Evolutionary conservation across 192 early-diverging fungal species (phyloP).

Genomic region (Coemansia sp.): DNA sequence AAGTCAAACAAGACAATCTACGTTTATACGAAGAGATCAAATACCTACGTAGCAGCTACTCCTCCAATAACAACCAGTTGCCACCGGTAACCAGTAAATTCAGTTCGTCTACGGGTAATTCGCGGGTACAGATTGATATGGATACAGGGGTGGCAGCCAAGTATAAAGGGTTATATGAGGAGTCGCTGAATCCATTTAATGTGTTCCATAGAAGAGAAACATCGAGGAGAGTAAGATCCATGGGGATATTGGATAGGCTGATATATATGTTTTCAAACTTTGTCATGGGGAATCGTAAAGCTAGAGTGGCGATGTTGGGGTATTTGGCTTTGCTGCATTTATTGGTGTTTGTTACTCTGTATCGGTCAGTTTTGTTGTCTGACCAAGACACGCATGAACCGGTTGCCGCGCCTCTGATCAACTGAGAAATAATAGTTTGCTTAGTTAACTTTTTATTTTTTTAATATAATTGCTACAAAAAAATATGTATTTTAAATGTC

Average conservation of each 20-base stretch:
- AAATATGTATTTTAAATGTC: neutral
- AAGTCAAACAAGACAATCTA: slow-evolving; percentile 79
- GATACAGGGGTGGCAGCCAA: slow-evolving; percentile 57
- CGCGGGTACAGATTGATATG: slow-evolving; percentile 20
- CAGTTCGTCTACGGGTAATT: neutral
- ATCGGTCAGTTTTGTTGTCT: slow-evolving; percentile 33
- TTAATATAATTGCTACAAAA: neutral
- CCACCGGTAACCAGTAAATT: slow-evolving; percentile 44
- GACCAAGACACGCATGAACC: slow-evolving; percentile 18
- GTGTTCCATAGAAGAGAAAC: slow-evolving; percentile 80
- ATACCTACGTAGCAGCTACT: slow-evolving; percentile 75
- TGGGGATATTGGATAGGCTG: slow-evolving; percentile 76
- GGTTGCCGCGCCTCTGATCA: neutral
- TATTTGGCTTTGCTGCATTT: slow-evolving; percentile 67
- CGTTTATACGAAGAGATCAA: slow-evolving; percentile 88
- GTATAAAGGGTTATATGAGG: slow-evolving; percentile 83
- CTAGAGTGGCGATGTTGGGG: slow-evolving; percentile 16
- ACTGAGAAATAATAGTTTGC: neutral
- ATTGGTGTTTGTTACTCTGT: slow-evolving; percentile 74
- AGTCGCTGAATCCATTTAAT: slow-evolving; percentile 84
- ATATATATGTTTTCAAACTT: slow-evolving; percentile 50
- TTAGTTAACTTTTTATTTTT: neutral
- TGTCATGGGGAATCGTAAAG: slow-evolving; percentile 36
- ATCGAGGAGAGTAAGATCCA: slow-evolving; percentile 62
- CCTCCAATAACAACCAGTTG: slow-evolving; percentile 24